These are phyloP conservation scores for Hura crepitans DNA, from an alignment of 441 rosid genomes.

Conservation along the genomic window DNA sequence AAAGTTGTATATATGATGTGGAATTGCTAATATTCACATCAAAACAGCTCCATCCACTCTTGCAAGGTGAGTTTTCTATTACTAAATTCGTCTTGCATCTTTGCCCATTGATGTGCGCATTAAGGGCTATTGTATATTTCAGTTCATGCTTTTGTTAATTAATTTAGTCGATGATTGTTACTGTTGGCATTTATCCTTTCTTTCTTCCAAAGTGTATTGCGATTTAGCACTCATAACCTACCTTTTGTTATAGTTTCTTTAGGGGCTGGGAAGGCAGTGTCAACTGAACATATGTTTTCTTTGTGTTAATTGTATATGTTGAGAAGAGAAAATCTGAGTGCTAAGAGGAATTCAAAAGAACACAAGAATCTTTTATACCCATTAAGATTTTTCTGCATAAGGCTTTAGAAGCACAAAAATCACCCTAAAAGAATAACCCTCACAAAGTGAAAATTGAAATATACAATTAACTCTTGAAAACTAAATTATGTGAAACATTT, in stretches of 20 bases:
- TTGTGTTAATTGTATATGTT: background rate
- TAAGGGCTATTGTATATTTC: slow-evolving; percentile 1
- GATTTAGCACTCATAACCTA: background rate
- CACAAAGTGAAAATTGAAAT: no score
- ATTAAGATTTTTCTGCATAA: no score
- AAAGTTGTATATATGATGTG: slow-evolving; percentile 39
- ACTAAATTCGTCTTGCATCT: background rate
- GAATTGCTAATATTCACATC: slow-evolving; percentile 63
- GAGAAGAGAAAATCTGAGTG: no score
- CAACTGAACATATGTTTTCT: background rate
- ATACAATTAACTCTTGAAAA: no score
- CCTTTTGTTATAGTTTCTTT: background rate
- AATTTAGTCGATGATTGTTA: background rate
- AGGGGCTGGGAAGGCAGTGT: no score
- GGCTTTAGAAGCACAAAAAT: no score
- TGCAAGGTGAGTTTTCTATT: slow-evolving; percentile 39
- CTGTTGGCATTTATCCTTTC: background rate
- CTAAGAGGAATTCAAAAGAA: no score
- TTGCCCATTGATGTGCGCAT: background rate
- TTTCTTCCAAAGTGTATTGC: background rate
- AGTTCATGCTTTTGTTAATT: background rate
- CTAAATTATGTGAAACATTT: no score
- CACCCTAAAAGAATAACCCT: no score
- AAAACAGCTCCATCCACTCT: slow-evolving; percentile 39
- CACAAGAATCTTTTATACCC: no score